These are phyloP conservation scores for Hypericum perforatum DNA, from an alignment of 345 rosid genomes.

Conservation along the genomic window DNA sequence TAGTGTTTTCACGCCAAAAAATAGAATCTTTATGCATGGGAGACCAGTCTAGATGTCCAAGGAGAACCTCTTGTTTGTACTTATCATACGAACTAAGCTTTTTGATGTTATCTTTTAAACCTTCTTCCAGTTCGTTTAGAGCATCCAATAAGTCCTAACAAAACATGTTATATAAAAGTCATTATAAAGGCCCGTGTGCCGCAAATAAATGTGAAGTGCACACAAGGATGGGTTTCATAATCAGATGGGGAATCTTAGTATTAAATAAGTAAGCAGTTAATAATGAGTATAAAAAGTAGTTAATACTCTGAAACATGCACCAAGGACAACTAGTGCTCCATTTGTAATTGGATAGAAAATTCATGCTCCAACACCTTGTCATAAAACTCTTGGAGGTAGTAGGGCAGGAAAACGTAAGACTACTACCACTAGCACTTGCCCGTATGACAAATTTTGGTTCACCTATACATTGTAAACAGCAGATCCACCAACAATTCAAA, in stretches of 20 bases:
- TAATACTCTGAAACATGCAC: neutral
- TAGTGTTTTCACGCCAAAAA: slow-evolving; percentile 91
- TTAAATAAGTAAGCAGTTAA: neutral
- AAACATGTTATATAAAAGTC: slow-evolving; percentile 1
- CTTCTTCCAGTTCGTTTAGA: slow-evolving; percentile 73
- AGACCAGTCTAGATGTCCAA: slow-evolving; percentile 95
- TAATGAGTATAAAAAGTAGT: too few species aligned
- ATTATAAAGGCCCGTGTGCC: neutral
- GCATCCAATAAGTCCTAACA: slow-evolving; percentile 77
- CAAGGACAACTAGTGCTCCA: neutral
- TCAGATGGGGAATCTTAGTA: neutral
- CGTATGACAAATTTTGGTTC: too few species aligned
- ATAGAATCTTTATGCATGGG: slow-evolving; percentile 90
- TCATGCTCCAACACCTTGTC: too few species aligned
- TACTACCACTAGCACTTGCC: too few species aligned
- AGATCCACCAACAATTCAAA: too few species aligned
- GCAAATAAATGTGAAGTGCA: neutral
- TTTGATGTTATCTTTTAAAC: slow-evolving; percentile 69
- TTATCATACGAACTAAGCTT: slow-evolving; percentile 88
- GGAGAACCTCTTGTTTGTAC: slow-evolving; percentile 94
- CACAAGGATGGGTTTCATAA: too few species aligned
- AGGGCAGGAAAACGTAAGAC: too few species aligned
- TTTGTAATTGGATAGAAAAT: too few species aligned
- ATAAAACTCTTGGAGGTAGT: too few species aligned
- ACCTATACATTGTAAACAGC: too few species aligned